phyloP scores from a whole-genome alignment of 2,329 filamentous ascomycete genomes.

The Aspergillus ochraceus region DNA sequence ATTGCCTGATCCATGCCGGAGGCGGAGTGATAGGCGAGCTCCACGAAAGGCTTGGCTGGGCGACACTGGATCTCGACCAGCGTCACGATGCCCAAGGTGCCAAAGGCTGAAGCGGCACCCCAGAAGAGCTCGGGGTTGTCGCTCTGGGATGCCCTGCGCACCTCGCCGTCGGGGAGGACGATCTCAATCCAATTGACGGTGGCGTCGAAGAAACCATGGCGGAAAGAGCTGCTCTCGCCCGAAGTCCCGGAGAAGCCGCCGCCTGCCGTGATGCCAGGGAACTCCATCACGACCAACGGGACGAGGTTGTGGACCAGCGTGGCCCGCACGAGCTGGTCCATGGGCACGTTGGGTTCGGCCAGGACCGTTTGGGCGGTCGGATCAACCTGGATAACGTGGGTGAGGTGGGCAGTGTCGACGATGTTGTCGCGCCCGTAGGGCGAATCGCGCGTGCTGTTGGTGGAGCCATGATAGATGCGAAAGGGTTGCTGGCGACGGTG shows the following conservation, averaged over 20 bases:
- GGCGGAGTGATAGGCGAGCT: slow-evolving; percentile 61
- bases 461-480: slow-evolving; percentile 75
- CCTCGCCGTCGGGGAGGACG: slow-evolving; percentile 59
- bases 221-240: slow-evolving; percentile 67
- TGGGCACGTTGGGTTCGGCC: slow-evolving; percentile 70
- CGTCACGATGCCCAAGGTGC: slow-evolving; percentile 62
- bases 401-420: slow-evolving; percentile 67
- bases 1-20: slow-evolving; percentile 52
- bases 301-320: slow-evolving; percentile 58
- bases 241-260: slow-evolving; percentile 67
- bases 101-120: slow-evolving; percentile 60
- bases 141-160: slow-evolving; percentile 49
- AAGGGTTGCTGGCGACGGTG: slow-evolving; percentile 58
- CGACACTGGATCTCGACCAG: slow-evolving; percentile 59
- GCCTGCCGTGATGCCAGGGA: slow-evolving; percentile 68
- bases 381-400: slow-evolving; percentile 64
- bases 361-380: slow-evolving; percentile 52
- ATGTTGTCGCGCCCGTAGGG: slow-evolving; percentile 47
- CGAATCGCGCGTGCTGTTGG: slow-evolving; percentile 69
- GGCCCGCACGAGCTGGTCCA: slow-evolving; percentile 63
- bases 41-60: slow-evolving; percentile 57
- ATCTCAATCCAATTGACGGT: slow-evolving; percentile 65
- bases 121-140: slow-evolving; percentile 58
- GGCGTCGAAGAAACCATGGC: slow-evolving; percentile 65
- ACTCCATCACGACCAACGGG: slow-evolving; percentile 69